Percentiles rank a stretch among this genome's conserved stretches.
Conservation (phyloP, 345 rosid genomes). For the Pugionium dolabratum region DNA sequence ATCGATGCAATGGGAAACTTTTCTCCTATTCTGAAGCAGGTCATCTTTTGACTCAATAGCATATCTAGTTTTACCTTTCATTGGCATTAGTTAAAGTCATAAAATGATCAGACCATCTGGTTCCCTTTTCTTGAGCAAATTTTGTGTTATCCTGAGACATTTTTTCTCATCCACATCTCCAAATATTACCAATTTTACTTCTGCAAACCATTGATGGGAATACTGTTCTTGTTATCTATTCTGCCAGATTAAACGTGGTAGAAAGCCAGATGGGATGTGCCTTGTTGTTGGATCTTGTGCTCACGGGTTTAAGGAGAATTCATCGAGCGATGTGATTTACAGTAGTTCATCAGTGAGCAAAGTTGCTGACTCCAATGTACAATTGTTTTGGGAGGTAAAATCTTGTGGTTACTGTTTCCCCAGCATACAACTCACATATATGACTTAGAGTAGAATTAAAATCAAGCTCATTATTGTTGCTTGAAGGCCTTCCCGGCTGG, state of each 20-base stretch:
- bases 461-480: slow-evolving; percentile 14
- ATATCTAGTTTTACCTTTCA: neutral
- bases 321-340: slow-evolving; percentile 80
- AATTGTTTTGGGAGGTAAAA: slow-evolving; percentile 92
- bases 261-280: slow-evolving; percentile 93
- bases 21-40: slow-evolving; percentile 94
- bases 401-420: neutral
- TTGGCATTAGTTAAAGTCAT: neutral
- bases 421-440: neutral
- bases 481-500: slow-evolving; percentile 96
- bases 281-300: slow-evolving; percentile 98
- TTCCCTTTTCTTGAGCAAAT: slow-evolving; percentile 18
- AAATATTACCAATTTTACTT: neutral
- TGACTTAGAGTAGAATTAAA: neutral
- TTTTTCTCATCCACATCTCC: neutral
- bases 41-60: slow-evolving; percentile 25
- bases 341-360: slow-evolving; percentile 72
- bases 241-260: slow-evolving; percentile 72
- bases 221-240: slow-evolving; percentile 10
- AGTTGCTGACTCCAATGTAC: slow-evolving; percentile 70
- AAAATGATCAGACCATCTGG: neutral
- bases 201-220: slow-evolving; percentile 10
- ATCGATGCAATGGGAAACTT: slow-evolving; percentile 97
- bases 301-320: slow-evolving; percentile 73
- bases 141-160: neutral